Evolutionary conservation across 495 filamentous ascomycete species (phyloP).

Genomic region (Penicillium cataractarum): DNA sequence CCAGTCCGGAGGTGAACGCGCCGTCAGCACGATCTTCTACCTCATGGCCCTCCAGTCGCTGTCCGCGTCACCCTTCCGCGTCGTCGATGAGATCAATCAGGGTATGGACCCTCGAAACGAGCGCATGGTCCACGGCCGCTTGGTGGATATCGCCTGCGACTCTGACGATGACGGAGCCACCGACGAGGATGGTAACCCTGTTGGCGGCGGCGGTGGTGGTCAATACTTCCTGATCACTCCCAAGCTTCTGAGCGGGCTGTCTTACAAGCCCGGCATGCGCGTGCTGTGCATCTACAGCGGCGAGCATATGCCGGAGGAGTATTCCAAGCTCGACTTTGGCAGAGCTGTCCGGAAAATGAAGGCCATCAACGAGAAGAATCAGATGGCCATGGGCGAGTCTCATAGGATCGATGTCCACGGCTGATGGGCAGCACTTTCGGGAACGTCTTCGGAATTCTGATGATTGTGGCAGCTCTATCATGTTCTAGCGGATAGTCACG

Average conservation of each 20-base stretch:
- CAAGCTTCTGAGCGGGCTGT: slow-evolving; percentile 84
- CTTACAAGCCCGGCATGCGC: slow-evolving; percentile 87
- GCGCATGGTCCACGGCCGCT: slow-evolving; percentile 92
- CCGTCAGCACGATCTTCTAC: slow-evolving; percentile 98
- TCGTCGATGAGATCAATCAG: slow-evolving; percentile 99
- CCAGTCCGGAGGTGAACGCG: slow-evolving; percentile 94
- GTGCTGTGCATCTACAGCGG: slow-evolving; percentile 93
- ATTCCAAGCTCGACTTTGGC: slow-evolving; percentile 36
- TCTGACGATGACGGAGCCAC: slow-evolving; percentile 20
- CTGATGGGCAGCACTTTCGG: slow-evolving; percentile 13
- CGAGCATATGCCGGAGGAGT: slow-evolving; percentile 77
- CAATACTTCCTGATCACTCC: slow-evolving; percentile 97
- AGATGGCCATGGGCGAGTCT: slow-evolving; percentile 17
- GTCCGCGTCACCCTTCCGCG: slow-evolving; percentile 95
- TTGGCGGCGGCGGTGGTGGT: slow-evolving; percentile 43
- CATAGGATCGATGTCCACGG: slow-evolving; percentile 32
- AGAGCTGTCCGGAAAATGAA: slow-evolving; percentile 38
- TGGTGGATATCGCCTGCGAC: slow-evolving; percentile 90
- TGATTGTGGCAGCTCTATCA: neutral
- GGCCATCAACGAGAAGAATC: slow-evolving; percentile 19
- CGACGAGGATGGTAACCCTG: slow-evolving; percentile 25
- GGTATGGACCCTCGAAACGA: slow-evolving; percentile 99
- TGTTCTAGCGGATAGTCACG: neutral
- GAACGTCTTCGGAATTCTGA: neutral
- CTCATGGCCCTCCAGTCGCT: slow-evolving; percentile 97